Evolutionary conservation across 176 grass and related monocot genomes (phyloP).

Genomic region (Cocos nucifera): DNA sequence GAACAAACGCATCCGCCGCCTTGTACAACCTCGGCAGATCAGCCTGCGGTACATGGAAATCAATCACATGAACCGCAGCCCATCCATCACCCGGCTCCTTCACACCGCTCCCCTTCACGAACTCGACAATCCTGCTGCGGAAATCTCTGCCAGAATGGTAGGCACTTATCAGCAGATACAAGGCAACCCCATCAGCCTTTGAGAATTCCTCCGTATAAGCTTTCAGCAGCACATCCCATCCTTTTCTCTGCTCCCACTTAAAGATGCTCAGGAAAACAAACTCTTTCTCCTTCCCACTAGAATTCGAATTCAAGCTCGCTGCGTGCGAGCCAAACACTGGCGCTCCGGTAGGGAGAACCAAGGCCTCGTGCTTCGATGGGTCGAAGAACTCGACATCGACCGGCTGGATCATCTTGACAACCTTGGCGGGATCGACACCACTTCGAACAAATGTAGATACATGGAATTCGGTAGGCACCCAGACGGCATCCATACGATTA

Average conservation of each 20-base stretch:
- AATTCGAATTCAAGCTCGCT: background rate
- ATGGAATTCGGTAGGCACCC: constrained; percentile 63
- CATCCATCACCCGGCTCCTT: constrained; percentile 36
- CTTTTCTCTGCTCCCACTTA: constrained; percentile 72
- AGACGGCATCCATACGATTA: constrained; percentile 59
- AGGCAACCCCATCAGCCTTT: constrained; percentile 30
- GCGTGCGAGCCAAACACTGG: constrained; percentile 15
- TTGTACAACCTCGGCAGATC: constrained; percentile 55
- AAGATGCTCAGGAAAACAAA: constrained; percentile 65
- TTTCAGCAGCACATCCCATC: constrained; percentile 62
- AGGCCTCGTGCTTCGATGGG: constrained; percentile 24
- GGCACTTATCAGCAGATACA: constrained; percentile 43
- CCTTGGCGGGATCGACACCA: constrained; percentile 41
- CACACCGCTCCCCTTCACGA: constrained; percentile 26
- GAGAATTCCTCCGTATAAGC: constrained; percentile 60
- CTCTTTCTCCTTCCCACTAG: background rate
- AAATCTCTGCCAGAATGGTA: constrained; percentile 56
- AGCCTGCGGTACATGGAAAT: constrained; percentile 46
- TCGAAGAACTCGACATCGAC: constrained; percentile 60
- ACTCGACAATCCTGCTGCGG: constrained; percentile 21
- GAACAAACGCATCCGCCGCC: constrained; percentile 35
- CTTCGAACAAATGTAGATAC: constrained; percentile 37
- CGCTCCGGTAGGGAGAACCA: constrained; percentile 26
- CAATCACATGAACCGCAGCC: constrained; percentile 31
- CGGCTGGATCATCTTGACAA: constrained; percentile 56